Evolutionary conservation across 2,329 filamentous ascomycete genomes (phyloP).

Genomic region (Annulohypoxylon truncatum): DNA sequence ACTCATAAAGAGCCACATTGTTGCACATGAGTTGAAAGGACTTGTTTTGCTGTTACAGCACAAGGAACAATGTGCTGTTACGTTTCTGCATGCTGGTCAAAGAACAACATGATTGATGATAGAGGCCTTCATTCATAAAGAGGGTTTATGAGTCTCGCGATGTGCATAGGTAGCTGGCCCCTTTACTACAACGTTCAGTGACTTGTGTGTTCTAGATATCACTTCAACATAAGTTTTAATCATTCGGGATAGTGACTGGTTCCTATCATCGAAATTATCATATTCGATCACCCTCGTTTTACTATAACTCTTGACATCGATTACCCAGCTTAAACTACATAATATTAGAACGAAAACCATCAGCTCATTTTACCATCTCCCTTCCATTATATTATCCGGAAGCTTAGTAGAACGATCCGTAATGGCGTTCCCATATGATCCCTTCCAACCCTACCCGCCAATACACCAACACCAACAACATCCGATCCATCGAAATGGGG

Average conservation of each 20-base stretch:
- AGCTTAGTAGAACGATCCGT: not conserved
- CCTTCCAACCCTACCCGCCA: not conserved
- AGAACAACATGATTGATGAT: conserved; percentile 7
- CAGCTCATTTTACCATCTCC: not conserved
- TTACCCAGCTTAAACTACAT: not conserved
- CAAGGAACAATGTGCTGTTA: not conserved
- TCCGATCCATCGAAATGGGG: not conserved
- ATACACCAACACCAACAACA: not conserved
- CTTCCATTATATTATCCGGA: not conserved
- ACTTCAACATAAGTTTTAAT: not conserved
- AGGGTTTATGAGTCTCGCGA: not conserved
- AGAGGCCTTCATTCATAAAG: not conserved
- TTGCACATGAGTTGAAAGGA: not conserved
- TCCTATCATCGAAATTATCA: not conserved
- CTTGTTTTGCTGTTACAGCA: not conserved
- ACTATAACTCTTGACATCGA: not conserved
- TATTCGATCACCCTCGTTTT: not conserved
- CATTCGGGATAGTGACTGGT: not conserved
- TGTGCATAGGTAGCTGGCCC: not conserved
- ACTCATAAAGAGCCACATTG: not conserved
- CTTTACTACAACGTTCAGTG: not conserved
- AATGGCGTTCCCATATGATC: not conserved
- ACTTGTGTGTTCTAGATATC: not conserved
- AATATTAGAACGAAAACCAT: not conserved
- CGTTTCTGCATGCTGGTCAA: not conserved